phyloP scores from a whole-genome alignment of 2,329 filamentous ascomycete genomes.

The Mycosphaerelloides madeirae region DNA sequence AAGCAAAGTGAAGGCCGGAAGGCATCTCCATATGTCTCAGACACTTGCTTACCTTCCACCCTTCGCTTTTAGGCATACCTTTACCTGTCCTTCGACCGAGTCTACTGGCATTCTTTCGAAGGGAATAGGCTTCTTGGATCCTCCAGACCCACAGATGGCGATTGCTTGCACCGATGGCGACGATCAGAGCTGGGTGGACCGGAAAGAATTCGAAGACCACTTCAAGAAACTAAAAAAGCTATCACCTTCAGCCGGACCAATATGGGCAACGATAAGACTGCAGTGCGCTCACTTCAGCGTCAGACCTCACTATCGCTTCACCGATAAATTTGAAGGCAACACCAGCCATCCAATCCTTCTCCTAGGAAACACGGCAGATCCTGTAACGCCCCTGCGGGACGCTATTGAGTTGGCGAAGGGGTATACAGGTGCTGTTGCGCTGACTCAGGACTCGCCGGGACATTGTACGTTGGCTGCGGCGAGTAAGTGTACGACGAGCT shows the following conservation, averaged over 20 bases:
- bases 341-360: conserved; percentile 28
- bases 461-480: conserved; percentile 25
- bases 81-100: conserved; percentile 5
- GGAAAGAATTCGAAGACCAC: conserved; percentile 31
- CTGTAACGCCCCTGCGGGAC: conserved; percentile 29
- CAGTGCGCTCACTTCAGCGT: conserved; percentile 38
- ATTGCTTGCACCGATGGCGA: conserved; percentile 41
- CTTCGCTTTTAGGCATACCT: no score
- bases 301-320: conserved; percentile 33
- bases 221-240: conserved; percentile 31
- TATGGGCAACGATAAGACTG: conserved; percentile 37
- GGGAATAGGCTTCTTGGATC: background rate
- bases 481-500: conserved; percentile 23
- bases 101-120: background rate
- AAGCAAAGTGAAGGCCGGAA: no score
- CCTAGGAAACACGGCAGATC: conserved; percentile 31
- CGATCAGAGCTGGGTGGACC: conserved; percentile 26
- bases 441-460: conserved; percentile 29
- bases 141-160: conserved; percentile 21
- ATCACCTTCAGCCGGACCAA: conserved; percentile 34
- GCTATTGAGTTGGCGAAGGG: conserved; percentile 31
- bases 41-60: no score
- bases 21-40: no score
- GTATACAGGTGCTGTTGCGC: conserved; percentile 23
- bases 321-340: conserved; percentile 24